Evolutionary conservation across 768 basidiomycete genomes (phyloP).

Genomic region (Tricholoma terreum): DNA sequence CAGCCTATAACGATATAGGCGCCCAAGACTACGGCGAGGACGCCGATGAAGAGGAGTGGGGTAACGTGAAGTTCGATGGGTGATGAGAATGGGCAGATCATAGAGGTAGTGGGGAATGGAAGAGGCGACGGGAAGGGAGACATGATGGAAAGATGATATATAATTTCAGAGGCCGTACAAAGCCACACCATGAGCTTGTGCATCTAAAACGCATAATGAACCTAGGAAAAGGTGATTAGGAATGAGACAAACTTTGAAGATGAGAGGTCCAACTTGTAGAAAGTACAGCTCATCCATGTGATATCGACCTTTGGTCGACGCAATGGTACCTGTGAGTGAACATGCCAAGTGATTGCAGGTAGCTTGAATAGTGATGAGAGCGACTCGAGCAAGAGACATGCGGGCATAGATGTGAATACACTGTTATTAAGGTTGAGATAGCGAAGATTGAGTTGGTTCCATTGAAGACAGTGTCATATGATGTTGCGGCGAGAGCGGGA

Average conservation of each 20-base stretch:
- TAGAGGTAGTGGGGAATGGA: no score
- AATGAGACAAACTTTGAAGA: conserved; percentile 36
- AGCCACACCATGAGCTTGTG: no score
- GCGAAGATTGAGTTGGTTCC: no score
- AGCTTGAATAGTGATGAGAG: conserved; percentile 40
- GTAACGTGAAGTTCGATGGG: conserved; percentile 23
- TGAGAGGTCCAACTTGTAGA: conserved; percentile 47
- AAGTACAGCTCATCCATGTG: conserved; percentile 40
- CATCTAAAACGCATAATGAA: no score
- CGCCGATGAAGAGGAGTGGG: conserved; percentile 33
- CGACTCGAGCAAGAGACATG: conserved; percentile 40
- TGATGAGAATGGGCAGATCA: conserved; percentile 24
- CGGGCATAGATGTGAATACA: neutral
- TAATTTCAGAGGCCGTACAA: no score
- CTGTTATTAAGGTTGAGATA: no score
- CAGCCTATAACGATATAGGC: conserved; percentile 40
- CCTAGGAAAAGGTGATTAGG: neutral
- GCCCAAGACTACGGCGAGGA: conserved; percentile 31
- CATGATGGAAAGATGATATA: no score
- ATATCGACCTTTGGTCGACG: conserved; percentile 38
- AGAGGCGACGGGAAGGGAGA: no score
- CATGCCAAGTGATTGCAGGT: conserved; percentile 42
- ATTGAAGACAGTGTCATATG: no score
- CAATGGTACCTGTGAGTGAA: conserved; percentile 47
- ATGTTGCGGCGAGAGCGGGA: no score